These are phyloP conservation scores for Cynanchum wilfordii DNA, from an alignment of 257 asterid genomes.

Conservation along the genomic window DNA sequence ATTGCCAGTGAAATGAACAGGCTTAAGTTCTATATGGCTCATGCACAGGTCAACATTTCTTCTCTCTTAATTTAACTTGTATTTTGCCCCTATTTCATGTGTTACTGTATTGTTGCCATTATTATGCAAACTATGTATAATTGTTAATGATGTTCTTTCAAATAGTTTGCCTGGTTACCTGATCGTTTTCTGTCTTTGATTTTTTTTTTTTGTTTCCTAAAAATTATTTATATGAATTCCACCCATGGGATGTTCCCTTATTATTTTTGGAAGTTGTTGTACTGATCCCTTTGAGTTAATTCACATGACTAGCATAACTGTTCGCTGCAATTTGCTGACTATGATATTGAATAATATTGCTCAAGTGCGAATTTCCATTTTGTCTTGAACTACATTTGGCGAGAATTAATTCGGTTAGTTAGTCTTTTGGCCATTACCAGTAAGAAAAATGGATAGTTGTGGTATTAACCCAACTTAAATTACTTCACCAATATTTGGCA, in stretches of 20 bases:
- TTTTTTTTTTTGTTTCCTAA: neutral
- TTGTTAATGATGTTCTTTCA: neutral
- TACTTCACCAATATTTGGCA: neutral
- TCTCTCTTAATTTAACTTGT: slow-evolving; percentile 12
- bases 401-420: neutral
- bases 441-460: neutral
- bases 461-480: neutral
- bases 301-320: neutral
- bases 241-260: neutral
- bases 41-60: slow-evolving; percentile 63
- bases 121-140: neutral
- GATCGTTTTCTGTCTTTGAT: neutral
- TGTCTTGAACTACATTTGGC: neutral
- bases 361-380: neutral
- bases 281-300: neutral
- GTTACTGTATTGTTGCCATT: neutral
- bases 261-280: neutral
- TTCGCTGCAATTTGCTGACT: neutral
- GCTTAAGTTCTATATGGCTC: slow-evolving; percentile 78
- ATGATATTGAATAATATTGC: neutral
- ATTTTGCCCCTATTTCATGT: neutral
- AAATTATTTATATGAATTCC: neutral
- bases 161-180: neutral
- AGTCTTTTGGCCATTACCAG: neutral
- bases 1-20: slow-evolving; percentile 97